Conservation (phyloP, 2,329 filamentous ascomycete species). For the Aureobasidium mangrovei region DNA sequence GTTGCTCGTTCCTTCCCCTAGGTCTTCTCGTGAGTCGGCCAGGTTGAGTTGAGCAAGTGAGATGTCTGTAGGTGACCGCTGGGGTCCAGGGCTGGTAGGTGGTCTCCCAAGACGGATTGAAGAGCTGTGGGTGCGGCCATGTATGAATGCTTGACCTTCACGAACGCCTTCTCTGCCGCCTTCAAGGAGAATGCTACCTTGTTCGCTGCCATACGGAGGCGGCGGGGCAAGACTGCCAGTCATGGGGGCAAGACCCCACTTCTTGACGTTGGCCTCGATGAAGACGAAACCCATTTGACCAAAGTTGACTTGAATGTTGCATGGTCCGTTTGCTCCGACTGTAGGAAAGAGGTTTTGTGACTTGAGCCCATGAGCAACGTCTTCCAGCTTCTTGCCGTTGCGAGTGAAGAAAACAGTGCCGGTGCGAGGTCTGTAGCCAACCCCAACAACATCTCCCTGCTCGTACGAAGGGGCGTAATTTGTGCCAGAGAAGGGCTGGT, state of each 20-base stretch:
- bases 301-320: slow-evolving; percentile 91
- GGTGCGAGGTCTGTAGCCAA: slow-evolving; percentile 88
- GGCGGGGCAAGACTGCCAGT: slow-evolving; percentile 91
- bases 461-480: slow-evolving; percentile 76
- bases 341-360: slow-evolving; percentile 96
- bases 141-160: slow-evolving; percentile 49
- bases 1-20: slow-evolving; percentile 55
- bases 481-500: slow-evolving; percentile 78
- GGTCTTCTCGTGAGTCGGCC: slow-evolving; percentile 53
- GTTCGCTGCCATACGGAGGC: slow-evolving; percentile 92
- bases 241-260: slow-evolving; percentile 95
- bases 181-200: slow-evolving; percentile 90
- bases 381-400: slow-evolving; percentile 94
- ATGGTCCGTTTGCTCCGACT: slow-evolving; percentile 90
- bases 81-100: slow-evolving; percentile 72
- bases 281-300: slow-evolving; percentile 97
- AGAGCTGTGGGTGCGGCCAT: slow-evolving; percentile 66
- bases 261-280: slow-evolving; percentile 99
- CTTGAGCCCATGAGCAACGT: slow-evolving; percentile 87
- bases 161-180: slow-evolving; percentile 53
- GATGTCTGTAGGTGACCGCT: slow-evolving; percentile 89
- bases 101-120: slow-evolving; percentile 62
- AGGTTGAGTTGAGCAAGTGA: slow-evolving; percentile 80
- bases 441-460: slow-evolving; percentile 91
- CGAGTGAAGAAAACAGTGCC: slow-evolving; percentile 96